Conservation (phyloP, 208 protist species). For the Zelonia costaricensis region DNA sequence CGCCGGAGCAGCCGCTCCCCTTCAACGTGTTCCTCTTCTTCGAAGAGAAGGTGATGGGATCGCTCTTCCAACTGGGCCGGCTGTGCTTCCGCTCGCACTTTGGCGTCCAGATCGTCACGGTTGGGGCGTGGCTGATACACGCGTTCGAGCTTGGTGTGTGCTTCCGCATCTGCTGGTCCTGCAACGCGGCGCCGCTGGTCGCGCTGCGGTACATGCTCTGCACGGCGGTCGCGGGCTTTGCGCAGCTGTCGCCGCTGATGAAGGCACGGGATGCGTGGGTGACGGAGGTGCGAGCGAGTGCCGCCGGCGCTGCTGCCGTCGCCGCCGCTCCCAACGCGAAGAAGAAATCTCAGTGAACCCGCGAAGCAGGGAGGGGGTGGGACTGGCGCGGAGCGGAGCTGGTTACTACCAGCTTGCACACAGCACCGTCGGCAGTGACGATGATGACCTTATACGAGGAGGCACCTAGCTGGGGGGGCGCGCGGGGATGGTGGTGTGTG, state of each 20-base stretch:
- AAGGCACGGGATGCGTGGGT: conserved; percentile 34
- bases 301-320: neutral
- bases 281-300: conserved; percentile 11
- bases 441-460: too few relatives aligned
- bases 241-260: conserved; percentile 53
- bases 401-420: too few relatives aligned
- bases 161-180: conserved; percentile 44
- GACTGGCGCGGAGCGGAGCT: too few relatives aligned
- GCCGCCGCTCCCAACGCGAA: conserved; percentile 1
- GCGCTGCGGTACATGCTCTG: conserved; percentile 42
- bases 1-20: neutral
- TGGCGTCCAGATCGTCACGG: conserved; percentile 38
- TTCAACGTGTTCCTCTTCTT: conserved; percentile 25
- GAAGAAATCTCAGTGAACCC: conserved; percentile 10
- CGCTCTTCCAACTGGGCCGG: conserved; percentile 32
- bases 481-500: too few relatives aligned
- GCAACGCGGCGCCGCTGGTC: conserved; percentile 26
- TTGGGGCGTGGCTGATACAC: conserved; percentile 52
- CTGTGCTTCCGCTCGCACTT: conserved; percentile 34
- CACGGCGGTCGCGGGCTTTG: conserved; percentile 41
- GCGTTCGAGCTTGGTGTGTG: conserved; percentile 54
- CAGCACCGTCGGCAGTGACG: too few relatives aligned
- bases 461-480: too few relatives aligned
- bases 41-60: conserved; percentile 48
- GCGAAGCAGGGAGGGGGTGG: neutral